Base-by-base conservation (phyloP, 192 early-diverging fungal genomes). In the Linnemannia zychae region DNA sequence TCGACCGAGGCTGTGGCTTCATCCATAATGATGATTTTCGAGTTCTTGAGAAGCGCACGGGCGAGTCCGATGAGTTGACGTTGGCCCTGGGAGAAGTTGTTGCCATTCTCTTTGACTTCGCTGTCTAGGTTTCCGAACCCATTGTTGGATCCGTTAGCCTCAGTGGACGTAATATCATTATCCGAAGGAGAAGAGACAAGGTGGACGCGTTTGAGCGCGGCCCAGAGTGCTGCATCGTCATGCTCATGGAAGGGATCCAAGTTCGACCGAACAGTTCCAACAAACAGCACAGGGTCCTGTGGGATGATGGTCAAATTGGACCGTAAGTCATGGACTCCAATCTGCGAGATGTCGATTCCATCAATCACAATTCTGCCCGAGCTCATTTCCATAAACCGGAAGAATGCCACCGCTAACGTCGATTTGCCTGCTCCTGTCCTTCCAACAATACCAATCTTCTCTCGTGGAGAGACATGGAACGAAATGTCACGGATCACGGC, bases 291-390 rank as follows among this genome's bases (percentile, higher is more conserved):
- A 28, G 88, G 86, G 48, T 88, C 88, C 87, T 98, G 96, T 34
- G 97, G 96, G 74, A 98, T 96, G 33, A 98, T 94, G 0, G 94
- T 93, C 34, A 98, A 67, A 46, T 89, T 88, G 31, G 89, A 86
- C 17, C 97, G 91, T 73, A 98, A 88, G 48, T 96, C 94, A 71
- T 93, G 88, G 72, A 95, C 76, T 7, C 94, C 92, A 37, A 97
- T 81, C 22, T 76, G 74, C 0, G 88, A 75, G 69, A 97, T 94
- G 74, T 97, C 91, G 46, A 96, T 78, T 40, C 88, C 92, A 74
- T 98, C 97, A 47, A 98, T 90, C 0, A 81, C 7, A 76, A 98
- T 96, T 20, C 65, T 47, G n/a, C 96, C 96, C 17, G 88, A 70
- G 4, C 82, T 75, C 3, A 92, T 86, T 78, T 96, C 95, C n/a